Evolutionary conservation across 352 stramenopile species (phyloP).

Genomic region (Phytophthora gonapodyides): DNA sequence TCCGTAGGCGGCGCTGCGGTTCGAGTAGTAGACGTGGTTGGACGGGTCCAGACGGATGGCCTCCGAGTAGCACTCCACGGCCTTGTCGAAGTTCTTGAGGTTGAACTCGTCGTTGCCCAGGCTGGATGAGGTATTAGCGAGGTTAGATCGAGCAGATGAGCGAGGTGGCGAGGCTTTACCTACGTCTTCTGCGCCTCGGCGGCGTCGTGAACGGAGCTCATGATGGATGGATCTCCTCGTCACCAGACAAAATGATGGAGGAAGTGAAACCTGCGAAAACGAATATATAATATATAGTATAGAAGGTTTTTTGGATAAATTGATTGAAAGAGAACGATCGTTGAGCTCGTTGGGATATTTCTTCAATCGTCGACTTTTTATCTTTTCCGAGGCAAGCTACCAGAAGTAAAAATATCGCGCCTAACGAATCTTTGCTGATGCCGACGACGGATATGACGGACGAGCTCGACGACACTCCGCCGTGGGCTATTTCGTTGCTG

Average conservation of each 20-base stretch:
- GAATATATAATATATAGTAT: constrained; percentile 1
- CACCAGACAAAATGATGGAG: constrained; percentile 14
- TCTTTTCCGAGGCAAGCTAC: no score
- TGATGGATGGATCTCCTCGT: constrained; percentile 26
- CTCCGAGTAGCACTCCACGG: constrained; percentile 80
- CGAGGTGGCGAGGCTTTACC: constrained; percentile 13
- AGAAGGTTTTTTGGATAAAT: background rate
- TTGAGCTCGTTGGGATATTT: no score
- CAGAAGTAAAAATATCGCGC: no score
- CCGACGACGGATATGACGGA: no score
- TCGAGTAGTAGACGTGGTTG: constrained; percentile 88
- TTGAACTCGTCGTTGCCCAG: constrained; percentile 89
- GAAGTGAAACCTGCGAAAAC: background rate
- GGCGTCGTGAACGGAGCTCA: constrained; percentile 50
- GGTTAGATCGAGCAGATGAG: background rate
- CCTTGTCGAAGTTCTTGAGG: constrained; percentile 84
- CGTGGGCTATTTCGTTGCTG: no score
- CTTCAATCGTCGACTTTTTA: no score
- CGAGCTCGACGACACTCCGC: no score
- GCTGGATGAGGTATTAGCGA: constrained; percentile 26
- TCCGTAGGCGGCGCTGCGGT: constrained; percentile 76
- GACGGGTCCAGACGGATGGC: constrained; percentile 74
- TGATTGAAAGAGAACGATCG: no score
- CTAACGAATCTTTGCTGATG: no score
- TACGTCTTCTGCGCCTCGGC: constrained; percentile 73